Percentiles rank a stretch among this genome's conserved stretches.
Evolutionary conservation across 768 basidiomycete genomes (phyloP).

Genomic region (Pholiota molesta): DNA sequence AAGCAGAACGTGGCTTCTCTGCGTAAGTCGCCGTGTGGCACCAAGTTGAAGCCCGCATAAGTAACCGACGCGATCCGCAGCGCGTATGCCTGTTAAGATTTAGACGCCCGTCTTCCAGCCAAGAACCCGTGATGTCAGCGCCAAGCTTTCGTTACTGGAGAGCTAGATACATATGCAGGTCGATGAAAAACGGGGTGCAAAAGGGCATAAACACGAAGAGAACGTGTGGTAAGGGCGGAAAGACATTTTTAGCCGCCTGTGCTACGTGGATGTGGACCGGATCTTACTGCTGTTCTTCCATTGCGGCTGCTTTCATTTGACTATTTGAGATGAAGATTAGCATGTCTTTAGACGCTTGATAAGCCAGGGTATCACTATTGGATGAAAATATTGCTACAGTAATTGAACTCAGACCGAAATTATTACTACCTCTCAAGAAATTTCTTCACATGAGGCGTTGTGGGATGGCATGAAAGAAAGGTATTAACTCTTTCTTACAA

Average conservation of each 20-base stretch:
- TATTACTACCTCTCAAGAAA: no score
- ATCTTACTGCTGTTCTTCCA: background rate
- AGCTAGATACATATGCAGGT: background rate
- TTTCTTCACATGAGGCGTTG: no score
- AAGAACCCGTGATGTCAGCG: background rate
- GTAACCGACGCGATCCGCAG: slow-evolving; percentile 7
- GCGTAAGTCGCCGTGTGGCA: slow-evolving; percentile 2
- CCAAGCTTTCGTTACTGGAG: background rate
- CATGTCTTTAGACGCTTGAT: no score
- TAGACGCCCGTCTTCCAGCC: background rate
- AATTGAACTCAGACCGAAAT: no score
- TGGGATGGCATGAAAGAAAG: no score
- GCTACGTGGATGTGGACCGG: background rate
- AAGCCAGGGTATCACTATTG: no score
- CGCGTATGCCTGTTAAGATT: background rate
- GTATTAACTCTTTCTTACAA: no score
- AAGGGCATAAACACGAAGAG: background rate
- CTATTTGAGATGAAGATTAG: no score
- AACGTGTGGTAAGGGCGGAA: background rate
- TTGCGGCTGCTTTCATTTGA: background rate
- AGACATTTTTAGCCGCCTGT: background rate
- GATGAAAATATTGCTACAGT: no score
- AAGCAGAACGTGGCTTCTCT: background rate
- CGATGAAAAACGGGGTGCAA: background rate
- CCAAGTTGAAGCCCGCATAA: background rate